A percentile compares a stretch with the other conserved stretches of the same genome.
phyloP scores from a whole-genome alignment of 2,329 filamentous ascomycete species.

The Aspergillus proliferans region DNA sequence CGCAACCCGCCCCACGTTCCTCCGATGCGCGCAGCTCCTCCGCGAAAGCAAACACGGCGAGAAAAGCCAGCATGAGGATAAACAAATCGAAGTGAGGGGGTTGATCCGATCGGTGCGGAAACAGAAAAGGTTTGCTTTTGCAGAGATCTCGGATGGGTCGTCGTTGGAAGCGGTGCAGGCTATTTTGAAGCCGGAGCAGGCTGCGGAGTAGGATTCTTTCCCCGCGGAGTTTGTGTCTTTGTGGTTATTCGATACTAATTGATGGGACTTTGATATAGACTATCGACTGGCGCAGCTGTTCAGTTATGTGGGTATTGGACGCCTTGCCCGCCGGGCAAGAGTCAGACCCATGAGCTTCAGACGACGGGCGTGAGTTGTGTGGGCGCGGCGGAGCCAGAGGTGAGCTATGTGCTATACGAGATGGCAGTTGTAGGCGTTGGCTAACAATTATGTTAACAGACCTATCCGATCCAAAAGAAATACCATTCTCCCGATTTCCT shows the following conservation, averaged over 20 bases:
- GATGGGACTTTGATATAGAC: slow-evolving; percentile 43
- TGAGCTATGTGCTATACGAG: slow-evolving; percentile 40
- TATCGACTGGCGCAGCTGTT: slow-evolving; percentile 76
- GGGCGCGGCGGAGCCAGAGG: slow-evolving; percentile 72
- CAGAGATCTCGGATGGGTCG: slow-evolving; percentile 81
- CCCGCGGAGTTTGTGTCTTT: neutral
- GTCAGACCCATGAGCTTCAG: slow-evolving; percentile 74
- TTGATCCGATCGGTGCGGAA: slow-evolving; percentile 79
- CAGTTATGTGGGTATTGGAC: slow-evolving; percentile 72
- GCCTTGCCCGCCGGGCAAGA: slow-evolving; percentile 57
- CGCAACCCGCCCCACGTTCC: slow-evolving; percentile 12
- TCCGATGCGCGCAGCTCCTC: slow-evolving; percentile 36
- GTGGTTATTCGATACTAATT: neutral
- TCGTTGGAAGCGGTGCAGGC: slow-evolving; percentile 73
- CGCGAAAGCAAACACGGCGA: slow-evolving; percentile 22
- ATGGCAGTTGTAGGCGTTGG: neutral
- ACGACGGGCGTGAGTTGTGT: slow-evolving; percentile 63
- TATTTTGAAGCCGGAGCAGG: slow-evolving; percentile 65
- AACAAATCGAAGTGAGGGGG: slow-evolving; percentile 59
- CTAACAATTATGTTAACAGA: slow-evolving; percentile 46
- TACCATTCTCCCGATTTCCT: slow-evolving; percentile 87
- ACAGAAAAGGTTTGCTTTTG: slow-evolving; percentile 78
- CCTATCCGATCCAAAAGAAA: slow-evolving; percentile 92
- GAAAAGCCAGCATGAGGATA: slow-evolving; percentile 27
- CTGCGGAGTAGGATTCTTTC: slow-evolving; percentile 57